Evolutionary conservation across 2,329 filamentous ascomycete species (phyloP).

Genomic region (Thelonectria olida): DNA sequence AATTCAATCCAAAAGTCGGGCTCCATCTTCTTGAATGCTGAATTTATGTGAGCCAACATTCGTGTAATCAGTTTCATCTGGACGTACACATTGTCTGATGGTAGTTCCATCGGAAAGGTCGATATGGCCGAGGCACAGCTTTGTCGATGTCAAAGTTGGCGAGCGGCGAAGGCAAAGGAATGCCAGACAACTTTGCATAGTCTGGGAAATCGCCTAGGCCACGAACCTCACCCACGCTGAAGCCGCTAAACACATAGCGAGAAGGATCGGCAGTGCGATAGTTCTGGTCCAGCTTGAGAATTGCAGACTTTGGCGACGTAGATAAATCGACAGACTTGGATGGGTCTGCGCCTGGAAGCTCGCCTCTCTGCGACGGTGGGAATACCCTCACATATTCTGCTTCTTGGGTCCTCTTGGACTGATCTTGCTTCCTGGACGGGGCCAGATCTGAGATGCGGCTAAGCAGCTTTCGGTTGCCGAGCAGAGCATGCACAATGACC

Average conservation of each 20-base stretch:
- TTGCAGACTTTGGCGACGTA: conserved; percentile 19
- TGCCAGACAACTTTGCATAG: conserved; percentile 78
- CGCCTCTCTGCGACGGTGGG: conserved; percentile 37
- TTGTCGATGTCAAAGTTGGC: conserved; percentile 72
- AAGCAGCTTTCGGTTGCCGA: conserved; percentile 32
- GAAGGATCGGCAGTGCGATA: conserved; percentile 43
- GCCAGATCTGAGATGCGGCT: conserved; percentile 10
- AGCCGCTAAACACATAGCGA: conserved; percentile 71
- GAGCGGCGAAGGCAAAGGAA: conserved; percentile 74
- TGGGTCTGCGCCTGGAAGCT: conserved; percentile 18
- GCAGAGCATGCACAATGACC: conserved; percentile 25
- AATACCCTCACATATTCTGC: conserved; percentile 40
- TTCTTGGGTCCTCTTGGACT: conserved; percentile 22
- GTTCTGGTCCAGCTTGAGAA: conserved; percentile 47
- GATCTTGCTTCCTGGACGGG: conserved; percentile 18
- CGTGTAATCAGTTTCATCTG: neutral
- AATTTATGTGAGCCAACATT: conserved; percentile 41
- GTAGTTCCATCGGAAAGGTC: conserved; percentile 85
- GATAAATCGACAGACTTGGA: conserved; percentile 20
- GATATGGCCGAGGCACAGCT: conserved; percentile 77
- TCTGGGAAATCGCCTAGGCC: conserved; percentile 81
- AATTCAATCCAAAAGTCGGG: conserved; percentile 91
- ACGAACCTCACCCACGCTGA: conserved; percentile 75
- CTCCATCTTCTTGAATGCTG: conserved; percentile 81
- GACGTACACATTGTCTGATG: conserved; percentile 87